phyloP scores from a whole-genome alignment of 768 basidiomycete genomes.

The Rhizopogon rudus region DNA sequence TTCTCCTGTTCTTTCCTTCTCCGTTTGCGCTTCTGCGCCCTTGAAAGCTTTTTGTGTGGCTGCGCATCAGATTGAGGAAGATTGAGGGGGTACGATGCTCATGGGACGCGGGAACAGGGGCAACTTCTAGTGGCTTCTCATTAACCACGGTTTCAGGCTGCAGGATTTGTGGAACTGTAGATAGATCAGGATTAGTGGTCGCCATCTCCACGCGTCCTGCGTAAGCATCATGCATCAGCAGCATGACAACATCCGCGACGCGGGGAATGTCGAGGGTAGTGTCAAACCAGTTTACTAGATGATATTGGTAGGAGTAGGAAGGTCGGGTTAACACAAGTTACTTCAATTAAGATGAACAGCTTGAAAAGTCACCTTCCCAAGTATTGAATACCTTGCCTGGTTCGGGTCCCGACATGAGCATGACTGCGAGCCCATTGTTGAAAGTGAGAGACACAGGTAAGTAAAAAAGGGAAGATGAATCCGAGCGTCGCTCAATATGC shows the following conservation, averaged over 20 bases:
- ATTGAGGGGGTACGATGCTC: not conserved
- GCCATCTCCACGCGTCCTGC: not conserved
- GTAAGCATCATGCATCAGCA: conserved; percentile 6
- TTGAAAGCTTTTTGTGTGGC: not conserved
- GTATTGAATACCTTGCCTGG: conserved; percentile 32
- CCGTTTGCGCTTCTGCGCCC: not conserved
- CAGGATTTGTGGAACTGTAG: not conserved
- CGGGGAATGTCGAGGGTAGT: conserved; percentile 5
- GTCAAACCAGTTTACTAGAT: conserved; percentile 21
- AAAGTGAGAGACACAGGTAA: conserved; percentile 39
- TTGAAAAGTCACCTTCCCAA: conserved; percentile 31
- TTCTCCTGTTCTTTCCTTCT: not conserved
- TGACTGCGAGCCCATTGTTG: conserved; percentile 36
- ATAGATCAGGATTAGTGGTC: not conserved
- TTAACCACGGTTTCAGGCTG: not conserved
- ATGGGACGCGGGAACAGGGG: not conserved
- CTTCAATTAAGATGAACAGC: not conserved
- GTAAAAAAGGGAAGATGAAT: conserved; percentile 22
- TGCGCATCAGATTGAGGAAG: not conserved
- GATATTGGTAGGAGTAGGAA: conserved; percentile 10
- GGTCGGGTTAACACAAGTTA: not conserved
- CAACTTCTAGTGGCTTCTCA: not conserved
- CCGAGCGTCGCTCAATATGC: conserved; percentile 23
- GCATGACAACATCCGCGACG: conserved; percentile 10
- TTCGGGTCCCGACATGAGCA: conserved; percentile 27